Evolutionary conservation across 2,329 filamentous ascomycete species (phyloP), one percentile per base, ranked within the genome.

Genomic region (Talaromyces rugulosus): DNA sequence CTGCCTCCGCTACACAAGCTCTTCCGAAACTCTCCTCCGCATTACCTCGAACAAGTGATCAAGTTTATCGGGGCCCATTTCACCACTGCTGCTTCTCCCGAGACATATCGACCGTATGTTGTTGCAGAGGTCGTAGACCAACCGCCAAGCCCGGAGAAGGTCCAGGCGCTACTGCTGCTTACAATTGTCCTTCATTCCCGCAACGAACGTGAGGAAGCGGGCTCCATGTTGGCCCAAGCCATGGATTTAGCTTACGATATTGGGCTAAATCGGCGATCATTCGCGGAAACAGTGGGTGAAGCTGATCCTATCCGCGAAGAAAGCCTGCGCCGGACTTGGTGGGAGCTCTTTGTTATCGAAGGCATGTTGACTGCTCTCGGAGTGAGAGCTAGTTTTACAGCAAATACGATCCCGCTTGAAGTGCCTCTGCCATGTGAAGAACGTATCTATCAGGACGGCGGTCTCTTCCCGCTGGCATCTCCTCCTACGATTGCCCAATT

Each of bases 311-410:
- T 92, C 1, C 72, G 93, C 3, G 90, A 94, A 71, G 93, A 97
- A 75, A 91, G 89, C 72, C 89, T 91, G 85, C 85, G 92, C 18
- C 83, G 93, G 62, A 97, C 92, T 1, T 97, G 92, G 92, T 97
- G 93, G 93, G 92, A 85, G 68, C 70, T 91, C 44, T 94, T 89
- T 71, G 84, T 91, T n/a, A 84, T 91, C 14, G 92, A 96, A 72
- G 91, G 89, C 60, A 89, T 96, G 83, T 83, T 96, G 66, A 90
- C 91, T 5, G 91, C 90, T 3, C 50, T 96, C 18, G 76, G 77
- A 3, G 71, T 77, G 12, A 73, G 75, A 61, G 66, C 64, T 16
- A 67, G 62, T 16, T 66, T 90, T 90, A 84, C 86, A 64, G 89
- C 89, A 50, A 88, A 85, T 60, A 90, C 91, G 72, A 82, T 92